Evolutionary conservation across 1,139 yeast genomes (phyloP), one percentile per base, ranked within the genome.

Genomic region (Hanseniaspora uvarum): DNA sequence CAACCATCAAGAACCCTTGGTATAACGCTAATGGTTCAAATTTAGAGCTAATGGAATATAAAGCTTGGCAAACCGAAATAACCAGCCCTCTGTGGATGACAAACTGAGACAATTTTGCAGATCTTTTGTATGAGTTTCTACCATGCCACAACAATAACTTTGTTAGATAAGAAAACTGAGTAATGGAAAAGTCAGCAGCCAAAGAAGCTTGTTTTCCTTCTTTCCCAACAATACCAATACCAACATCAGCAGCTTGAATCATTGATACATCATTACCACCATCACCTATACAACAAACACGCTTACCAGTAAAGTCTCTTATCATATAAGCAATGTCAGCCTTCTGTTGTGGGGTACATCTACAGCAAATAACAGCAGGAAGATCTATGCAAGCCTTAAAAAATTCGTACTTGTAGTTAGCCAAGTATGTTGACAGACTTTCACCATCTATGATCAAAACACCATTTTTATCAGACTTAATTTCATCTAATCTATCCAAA

Each of bases 241-340:
- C 99, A 11, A 94, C 96, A 70, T 94, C 96, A 0, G 99, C 98
- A 61, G 94, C 86, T 69, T 92, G 98, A 61, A 94, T 94, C 99
- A 94, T 94, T 62, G 95, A 86, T 38, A 94, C 99, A 68, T 94
- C 99, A 64, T 94, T 94, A 61, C 99, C 99, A 60, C 99, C 99
- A 68, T 94, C 99, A 52, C 99, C 99, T 62, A 94, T 94, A 66
- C 98, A 92, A 61, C 97, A 89, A 3, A 89, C 96, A 53, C 98
- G 73, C 64, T 86, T 87, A 6, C 87, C 86, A 0, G 98, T 92
- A 36, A 78, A 70, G 57, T 78, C 78, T 60, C 89, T 78, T 59
- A 94, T 94, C 59, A 83, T 72, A 23, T 78, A 64, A 0, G 98
- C 96, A 53, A 94, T 86, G 65, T 94, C 97, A 0, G 98, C 98